Evolutionary conservation across 2,329 filamentous ascomycete species (phyloP).

Genomic region (Gnomoniopsis sp.): DNA sequence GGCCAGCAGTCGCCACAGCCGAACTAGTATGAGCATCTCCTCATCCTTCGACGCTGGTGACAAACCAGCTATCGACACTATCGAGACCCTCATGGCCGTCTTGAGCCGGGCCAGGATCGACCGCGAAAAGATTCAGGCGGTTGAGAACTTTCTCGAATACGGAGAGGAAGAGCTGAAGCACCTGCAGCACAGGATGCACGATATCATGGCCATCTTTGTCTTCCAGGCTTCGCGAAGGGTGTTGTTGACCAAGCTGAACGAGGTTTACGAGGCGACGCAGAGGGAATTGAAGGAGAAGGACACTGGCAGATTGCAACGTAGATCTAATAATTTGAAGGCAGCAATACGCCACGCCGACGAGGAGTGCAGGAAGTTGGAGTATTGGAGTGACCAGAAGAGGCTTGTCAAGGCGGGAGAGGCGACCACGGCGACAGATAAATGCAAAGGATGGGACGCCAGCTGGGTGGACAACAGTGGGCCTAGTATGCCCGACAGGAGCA

Average conservation of each 20-base stretch:
- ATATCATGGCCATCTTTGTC: conserved; percentile 81
- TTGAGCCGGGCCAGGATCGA: conserved; percentile 73
- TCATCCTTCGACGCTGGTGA: conserved; percentile 35
- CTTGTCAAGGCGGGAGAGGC: conserved; percentile 56
- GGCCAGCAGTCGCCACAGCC: conserved; percentile 26
- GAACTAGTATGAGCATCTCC: conserved; percentile 28
- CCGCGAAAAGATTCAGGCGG: conserved; percentile 81
- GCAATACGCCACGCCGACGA: conserved; percentile 75
- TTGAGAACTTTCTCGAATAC: conserved; percentile 78
- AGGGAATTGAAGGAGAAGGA: conserved; percentile 45
- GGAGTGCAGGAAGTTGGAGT: conserved; percentile 77
- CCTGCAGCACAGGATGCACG: conserved; percentile 72
- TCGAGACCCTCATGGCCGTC: conserved; percentile 64
- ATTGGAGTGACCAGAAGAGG: conserved; percentile 80
- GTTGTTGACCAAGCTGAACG: conserved; percentile 67
- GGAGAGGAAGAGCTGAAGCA: conserved; percentile 73
- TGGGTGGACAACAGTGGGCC: conserved; percentile 56
- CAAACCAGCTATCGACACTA: conserved; percentile 56
- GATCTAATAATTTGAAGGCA: conserved; percentile 66
- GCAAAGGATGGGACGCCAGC: conserved; percentile 40
- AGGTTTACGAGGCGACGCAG: conserved; percentile 55
- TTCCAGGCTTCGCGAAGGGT: conserved; percentile 85
- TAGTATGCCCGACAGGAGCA: conserved; percentile 30
- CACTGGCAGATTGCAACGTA: conserved; percentile 29
- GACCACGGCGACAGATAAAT: conserved; percentile 38